Conservation (phyloP, 2,329 filamentous ascomycete species). For the Orbilia ellipsospora region DNA sequence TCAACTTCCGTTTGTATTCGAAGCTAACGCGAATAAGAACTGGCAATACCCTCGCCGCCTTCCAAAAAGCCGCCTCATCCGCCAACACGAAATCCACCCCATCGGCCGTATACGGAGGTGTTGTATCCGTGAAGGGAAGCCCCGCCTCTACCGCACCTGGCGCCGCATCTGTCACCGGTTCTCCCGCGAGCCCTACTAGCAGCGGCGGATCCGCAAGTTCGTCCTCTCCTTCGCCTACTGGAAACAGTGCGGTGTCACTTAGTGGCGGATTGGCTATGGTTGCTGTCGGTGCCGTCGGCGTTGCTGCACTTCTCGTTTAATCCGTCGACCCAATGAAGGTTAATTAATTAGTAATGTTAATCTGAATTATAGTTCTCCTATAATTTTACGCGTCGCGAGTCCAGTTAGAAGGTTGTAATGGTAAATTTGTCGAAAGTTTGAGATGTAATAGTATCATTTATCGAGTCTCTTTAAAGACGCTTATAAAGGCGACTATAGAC, state of each 20-base stretch:
- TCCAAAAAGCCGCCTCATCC: conserved; percentile 21
- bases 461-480: too few species aligned
- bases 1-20: not conserved
- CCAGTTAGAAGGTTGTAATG: too few species aligned
- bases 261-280: conserved; percentile 1
- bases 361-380: too few species aligned
- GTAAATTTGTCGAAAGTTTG: too few species aligned
- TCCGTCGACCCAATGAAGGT: too few species aligned
- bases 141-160: conserved; percentile 38
- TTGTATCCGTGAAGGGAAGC: conserved; percentile 28
- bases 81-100: conserved; percentile 22
- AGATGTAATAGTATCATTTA: too few species aligned
- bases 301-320: conserved; percentile 22
- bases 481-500: too few species aligned
- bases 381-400: too few species aligned
- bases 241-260: conserved; percentile 9
- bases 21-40: conserved; percentile 3
- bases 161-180: conserved; percentile 6
- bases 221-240: conserved; percentile 9
- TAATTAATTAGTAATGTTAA: too few species aligned
- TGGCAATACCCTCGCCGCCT: conserved; percentile 49
- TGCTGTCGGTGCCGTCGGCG: conserved; percentile 18
- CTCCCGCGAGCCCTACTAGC: not conserved
- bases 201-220: not conserved
- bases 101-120: conserved; percentile 26